phyloP scores from a whole-genome alignment of 78 protist species.

The Goniomonas avonlea region DNA sequence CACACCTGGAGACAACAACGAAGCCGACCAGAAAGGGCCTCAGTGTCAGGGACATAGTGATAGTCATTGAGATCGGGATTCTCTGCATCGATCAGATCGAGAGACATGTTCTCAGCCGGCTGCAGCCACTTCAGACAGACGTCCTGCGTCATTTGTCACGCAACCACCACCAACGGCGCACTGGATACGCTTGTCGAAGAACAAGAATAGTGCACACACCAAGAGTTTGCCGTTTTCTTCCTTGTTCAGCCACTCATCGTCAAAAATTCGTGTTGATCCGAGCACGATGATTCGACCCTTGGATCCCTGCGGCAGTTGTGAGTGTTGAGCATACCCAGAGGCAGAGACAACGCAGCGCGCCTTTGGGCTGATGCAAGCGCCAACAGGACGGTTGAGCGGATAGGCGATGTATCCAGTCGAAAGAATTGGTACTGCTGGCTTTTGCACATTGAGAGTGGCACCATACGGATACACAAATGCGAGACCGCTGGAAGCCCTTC shows the following conservation, averaged over 20 bases:
- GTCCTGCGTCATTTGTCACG: not conserved
- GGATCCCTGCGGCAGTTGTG: too few relatives aligned
- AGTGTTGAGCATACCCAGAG: too few relatives aligned
- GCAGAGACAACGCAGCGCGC: too few relatives aligned
- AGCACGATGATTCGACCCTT: conserved; percentile 39
- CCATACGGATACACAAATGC: conserved; percentile 65
- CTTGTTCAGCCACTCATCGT: conserved; percentile 47
- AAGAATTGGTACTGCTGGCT: conserved; percentile 72
- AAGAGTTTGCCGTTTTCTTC: conserved; percentile 58
- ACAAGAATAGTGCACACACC: not conserved
- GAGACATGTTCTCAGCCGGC: not conserved
- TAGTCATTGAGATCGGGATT: conserved; percentile 51
- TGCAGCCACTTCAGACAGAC: conserved; percentile 24
- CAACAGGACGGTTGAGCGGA: conserved; percentile 63
- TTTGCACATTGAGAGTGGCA: conserved; percentile 59
- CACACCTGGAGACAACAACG: conserved; percentile 44
- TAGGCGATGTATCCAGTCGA: conserved; percentile 49
- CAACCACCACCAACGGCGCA: too few relatives aligned
- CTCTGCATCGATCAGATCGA: conserved; percentile 30
- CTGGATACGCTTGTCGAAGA: too few relatives aligned
- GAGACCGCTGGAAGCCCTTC: conserved; percentile 19
- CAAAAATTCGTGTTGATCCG: conserved; percentile 46
- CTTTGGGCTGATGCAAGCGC: conserved; percentile 19
- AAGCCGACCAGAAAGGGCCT: conserved; percentile 40
- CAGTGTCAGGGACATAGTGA: conserved; percentile 51